Base-by-base conservation (phyloP, 169 alveolate species). In the Plasmodium inui region DNA sequence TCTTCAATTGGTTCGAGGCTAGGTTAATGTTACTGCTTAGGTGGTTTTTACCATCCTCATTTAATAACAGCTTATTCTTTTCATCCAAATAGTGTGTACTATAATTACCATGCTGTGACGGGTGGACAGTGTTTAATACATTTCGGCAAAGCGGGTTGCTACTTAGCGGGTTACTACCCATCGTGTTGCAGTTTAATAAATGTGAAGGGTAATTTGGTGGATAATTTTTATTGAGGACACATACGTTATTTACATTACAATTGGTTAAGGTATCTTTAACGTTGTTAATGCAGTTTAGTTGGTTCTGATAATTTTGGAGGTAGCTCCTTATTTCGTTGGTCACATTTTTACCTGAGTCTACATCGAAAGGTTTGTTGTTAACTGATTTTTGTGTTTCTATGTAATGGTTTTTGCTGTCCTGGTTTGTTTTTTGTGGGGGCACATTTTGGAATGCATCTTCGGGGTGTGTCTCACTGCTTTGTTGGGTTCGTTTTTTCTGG, bases 361-460 rank as follows among this genome's bases (percentile, higher is more conserved):
- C 32, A 74, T 57, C 67, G 8, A 73, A 32, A 50, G 80, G 32
- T 19, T 22, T 57, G 46, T 53, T 32, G 28, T 44, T 86, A 26
- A 7, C 2, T 8, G 30, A 8, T 19, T 86, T 74, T 46, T 14
- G 86, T 19, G 34, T 34, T 74, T 74, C 73, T 10, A 26, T 71
- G 80, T 50, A 86, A 86, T 86, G 55, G 80, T 53, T 74, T 61
- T 26, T 30, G 55, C 73, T 37, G 50, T 84, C 78, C 0, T 72
- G 76, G 41, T 76, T 78, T 32, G 44, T 22, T 44, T 86, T 86
- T 37, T 73, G 57, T 57, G 53, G 19, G n/a, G 76, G 30, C 2
- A 32, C 39, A 84, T 61, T 84, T n/a, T 50, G 50, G 74, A 28
- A 61, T 14, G 8, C 57, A 14, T 73, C 84, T 73, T 39, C 72